Base-by-base conservation (phyloP, 1,284 basidiomycete genomes). In the Apiotrichum gamsii region DNA sequence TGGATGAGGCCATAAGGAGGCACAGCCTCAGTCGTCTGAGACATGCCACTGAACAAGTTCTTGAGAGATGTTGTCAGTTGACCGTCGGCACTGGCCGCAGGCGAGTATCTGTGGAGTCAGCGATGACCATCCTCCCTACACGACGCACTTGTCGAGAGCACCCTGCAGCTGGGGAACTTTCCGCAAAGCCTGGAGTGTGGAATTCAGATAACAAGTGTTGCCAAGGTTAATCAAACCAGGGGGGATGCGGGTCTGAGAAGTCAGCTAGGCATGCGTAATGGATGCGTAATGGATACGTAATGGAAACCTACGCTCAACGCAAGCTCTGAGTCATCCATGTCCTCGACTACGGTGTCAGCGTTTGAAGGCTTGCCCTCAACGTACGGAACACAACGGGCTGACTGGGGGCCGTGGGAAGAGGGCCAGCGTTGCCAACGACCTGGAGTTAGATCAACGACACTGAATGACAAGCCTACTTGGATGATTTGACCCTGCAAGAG, bases 391-490 rank as follows among this genome's bases (percentile, higher is more conserved):
- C 81, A 31, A 84, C 75, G 0, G 83, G 82, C 40, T 85, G 81
- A 36, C 79, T 72, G 3, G 94, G 94, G 0, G 89, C 82, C 65
- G 87, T 85, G 9, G 93, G 94, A 1, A 97, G 78, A 52, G 90
- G 87, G 9, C 88, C 90, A 1, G 91, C 89, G 3, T 89, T 82
- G 30, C 95, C 95, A 63, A 96, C 88, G 28, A 94, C 87, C 81
- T 67, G 39, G 4, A 16, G 81, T 87, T 65, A 89, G 85, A 3
- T 19, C 8, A 32, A 6, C 10, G 85, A 16, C 83, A 83, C 83
- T 86, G 58, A 64, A 23, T 16, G 42, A 39, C 29, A 42, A 39
- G 16, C 19, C 11, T 36, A 28, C 25, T 11, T 36, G 15, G 29
- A 39, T 32, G 6, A 10, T 29, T 16, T 15, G 24, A 9, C 21